phyloP scores from a whole-genome alignment of 352 stramenopile species.

The Phytophthora pseudosyringae region DNA sequence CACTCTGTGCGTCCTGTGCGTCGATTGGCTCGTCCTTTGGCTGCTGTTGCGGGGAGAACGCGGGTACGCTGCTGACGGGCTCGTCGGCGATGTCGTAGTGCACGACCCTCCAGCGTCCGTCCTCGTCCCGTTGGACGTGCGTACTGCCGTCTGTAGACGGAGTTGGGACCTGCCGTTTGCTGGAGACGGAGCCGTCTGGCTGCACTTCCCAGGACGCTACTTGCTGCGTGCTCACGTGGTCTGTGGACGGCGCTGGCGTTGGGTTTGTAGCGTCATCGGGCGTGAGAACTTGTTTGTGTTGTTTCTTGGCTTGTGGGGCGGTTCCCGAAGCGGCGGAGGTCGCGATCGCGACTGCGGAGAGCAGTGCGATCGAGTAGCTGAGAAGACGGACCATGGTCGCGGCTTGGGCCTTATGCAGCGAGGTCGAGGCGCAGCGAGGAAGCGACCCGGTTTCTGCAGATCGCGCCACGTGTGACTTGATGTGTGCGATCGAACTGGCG shows the following conservation, averaged over 20 bases:
- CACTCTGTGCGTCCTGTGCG: slow-evolving; percentile 1
- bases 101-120: slow-evolving; percentile 22
- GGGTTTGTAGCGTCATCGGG: slow-evolving; percentile 2
- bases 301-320: slow-evolving; percentile 19
- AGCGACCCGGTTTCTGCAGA: slow-evolving; percentile 1
- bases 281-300: slow-evolving; percentile 1
- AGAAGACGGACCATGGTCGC: slow-evolving; percentile 8
- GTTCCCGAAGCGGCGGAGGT: slow-evolving; percentile 1
- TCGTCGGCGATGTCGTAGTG: slow-evolving; percentile 4
- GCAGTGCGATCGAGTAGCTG: slow-evolving; percentile 1
- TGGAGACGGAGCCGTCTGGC: slow-evolving; percentile 29
- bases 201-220: slow-evolving; percentile 31
- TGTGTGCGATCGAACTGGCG: neutral
- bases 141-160: slow-evolving; percentile 10
- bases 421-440: slow-evolving; percentile 12
- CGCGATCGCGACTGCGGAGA: slow-evolving; percentile 13
- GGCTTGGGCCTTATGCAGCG: neutral
- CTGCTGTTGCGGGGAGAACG: neutral
- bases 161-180: slow-evolving; percentile 2
- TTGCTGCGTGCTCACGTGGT: neutral
- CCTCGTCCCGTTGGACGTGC: slow-evolving; percentile 15
- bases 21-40: slow-evolving; percentile 1
- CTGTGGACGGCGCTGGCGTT: slow-evolving; percentile 9
- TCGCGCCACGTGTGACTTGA: slow-evolving; percentile 24
- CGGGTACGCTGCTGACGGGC: neutral